A percentile compares a stretch with the other conserved stretches of the same genome.
Evolutionary conservation across 768 basidiomycete genomes (phyloP).

Genomic region (Lactarius sp.): DNA sequence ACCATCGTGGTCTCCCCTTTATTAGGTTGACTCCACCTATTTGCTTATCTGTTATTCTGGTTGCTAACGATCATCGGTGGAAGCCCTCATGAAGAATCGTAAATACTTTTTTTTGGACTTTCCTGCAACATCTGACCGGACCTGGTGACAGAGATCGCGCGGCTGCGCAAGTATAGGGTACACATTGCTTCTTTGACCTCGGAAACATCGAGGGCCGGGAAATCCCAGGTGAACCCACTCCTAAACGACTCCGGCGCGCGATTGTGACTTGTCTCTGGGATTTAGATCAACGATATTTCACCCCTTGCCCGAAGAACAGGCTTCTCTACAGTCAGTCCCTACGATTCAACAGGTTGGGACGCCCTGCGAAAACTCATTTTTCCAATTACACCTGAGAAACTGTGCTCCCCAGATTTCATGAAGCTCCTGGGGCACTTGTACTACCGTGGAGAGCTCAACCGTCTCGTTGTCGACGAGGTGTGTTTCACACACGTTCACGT

Average conservation of each 20-base stretch:
- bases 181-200: conserved; percentile 66
- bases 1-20: conserved; percentile 76
- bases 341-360: too few relatives aligned
- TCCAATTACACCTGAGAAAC: too few relatives aligned
- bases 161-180: conserved; percentile 46
- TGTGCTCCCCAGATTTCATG: too few relatives aligned
- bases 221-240: conserved; percentile 42
- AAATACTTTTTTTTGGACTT: conserved; percentile 27
- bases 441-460: conserved; percentile 53
- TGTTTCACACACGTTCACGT: conserved; percentile 14
- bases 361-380: too few relatives aligned
- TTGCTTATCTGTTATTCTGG: background rate
- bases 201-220: conserved; percentile 53
- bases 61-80: background rate
- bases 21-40: conserved; percentile 44
- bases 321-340: conserved; percentile 64
- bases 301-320: conserved; percentile 52
- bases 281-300: conserved; percentile 61
- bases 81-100: conserved; percentile 85
- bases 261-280: background rate
- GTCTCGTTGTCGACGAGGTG: conserved; percentile 81
- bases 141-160: conserved; percentile 51
- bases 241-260: background rate
- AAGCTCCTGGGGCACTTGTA: conserved; percentile 45
- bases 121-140: background rate